Conservation (phyloP, 106 monocot species). For the Allium fistulosum region DNA sequence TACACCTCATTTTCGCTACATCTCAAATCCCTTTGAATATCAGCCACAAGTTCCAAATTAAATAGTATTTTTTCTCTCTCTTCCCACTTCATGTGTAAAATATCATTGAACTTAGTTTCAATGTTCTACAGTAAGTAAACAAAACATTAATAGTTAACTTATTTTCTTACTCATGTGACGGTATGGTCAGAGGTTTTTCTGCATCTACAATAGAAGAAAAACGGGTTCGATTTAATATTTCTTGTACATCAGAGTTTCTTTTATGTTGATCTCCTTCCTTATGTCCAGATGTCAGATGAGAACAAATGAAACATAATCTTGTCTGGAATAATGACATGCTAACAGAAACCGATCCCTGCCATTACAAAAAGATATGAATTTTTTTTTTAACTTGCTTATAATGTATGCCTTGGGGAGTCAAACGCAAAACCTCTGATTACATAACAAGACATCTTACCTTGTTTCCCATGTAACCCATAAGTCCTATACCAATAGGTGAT, state of each 20-base stretch:
- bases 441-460: constrained; percentile 28
- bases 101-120: too few relatives aligned
- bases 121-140: neutral
- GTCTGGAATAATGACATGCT: constrained; percentile 84
- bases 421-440: too few relatives aligned
- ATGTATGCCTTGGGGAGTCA: too few relatives aligned
- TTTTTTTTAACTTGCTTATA: too few relatives aligned
- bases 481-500: constrained; percentile 57
- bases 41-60: too few relatives aligned
- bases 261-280: constrained; percentile 57
- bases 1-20: too few relatives aligned
- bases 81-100: too few relatives aligned
- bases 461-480: constrained; percentile 85
- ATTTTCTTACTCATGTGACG: constrained; percentile 64
- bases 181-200: constrained; percentile 37
- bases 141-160: too few relatives aligned
- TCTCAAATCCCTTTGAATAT: too few relatives aligned
- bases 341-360: constrained; percentile 69
- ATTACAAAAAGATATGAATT: too few relatives aligned
- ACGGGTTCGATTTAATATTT: constrained; percentile 42
- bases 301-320: constrained; percentile 58
- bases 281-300: constrained; percentile 65
- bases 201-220: constrained; percentile 29
- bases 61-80: too few relatives aligned
- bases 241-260: constrained; percentile 53